Evolutionary conservation across 371 early-diverging fungal species (phyloP).

Genomic region (Syncephalastrum sp.): DNA sequence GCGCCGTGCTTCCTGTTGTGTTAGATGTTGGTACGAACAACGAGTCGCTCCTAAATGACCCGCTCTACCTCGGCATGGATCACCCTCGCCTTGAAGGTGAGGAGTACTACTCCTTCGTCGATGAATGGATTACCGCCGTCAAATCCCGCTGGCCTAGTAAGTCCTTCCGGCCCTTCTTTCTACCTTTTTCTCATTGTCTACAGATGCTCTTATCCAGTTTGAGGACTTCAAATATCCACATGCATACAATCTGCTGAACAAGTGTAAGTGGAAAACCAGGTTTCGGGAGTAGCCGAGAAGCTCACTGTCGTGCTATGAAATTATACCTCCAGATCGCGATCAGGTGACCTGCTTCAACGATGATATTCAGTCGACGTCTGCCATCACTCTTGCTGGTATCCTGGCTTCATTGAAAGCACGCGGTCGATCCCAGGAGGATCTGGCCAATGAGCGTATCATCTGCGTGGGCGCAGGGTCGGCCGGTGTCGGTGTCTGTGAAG

Average conservation of each 20-base stretch:
- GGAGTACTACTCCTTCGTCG: conserved; percentile 58
- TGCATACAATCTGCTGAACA: conserved; percentile 59
- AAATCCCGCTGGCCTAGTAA: conserved; percentile 59
- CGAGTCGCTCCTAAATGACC: conserved; percentile 52
- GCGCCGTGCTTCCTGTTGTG: conserved; percentile 58
- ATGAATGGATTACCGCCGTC: conserved; percentile 62
- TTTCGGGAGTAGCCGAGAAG: neutral
- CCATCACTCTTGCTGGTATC: conserved; percentile 65
- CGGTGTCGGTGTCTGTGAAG: conserved; percentile 70
- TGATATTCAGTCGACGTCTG: conserved; percentile 69
- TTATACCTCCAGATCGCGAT: conserved; percentile 45
- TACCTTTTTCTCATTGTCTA: conserved; percentile 5
- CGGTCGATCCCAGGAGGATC: conserved; percentile 36
- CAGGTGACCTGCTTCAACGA: conserved; percentile 67
- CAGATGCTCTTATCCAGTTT: conserved; percentile 48
- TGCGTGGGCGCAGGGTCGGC: conserved; percentile 73
- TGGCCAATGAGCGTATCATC: conserved; percentile 49
- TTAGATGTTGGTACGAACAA: conserved; percentile 67
- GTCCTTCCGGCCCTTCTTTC: conserved; percentile 9
- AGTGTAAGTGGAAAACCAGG: conserved; percentile 29
- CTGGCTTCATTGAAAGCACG: conserved; percentile 60
- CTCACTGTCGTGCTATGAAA: neutral
- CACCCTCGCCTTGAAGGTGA: conserved; percentile 57
- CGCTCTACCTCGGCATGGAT: conserved; percentile 64
- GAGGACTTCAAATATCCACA: conserved; percentile 53